A percentile compares a stretch with the other conserved stretches of the same genome.
These are phyloP conservation scores for Scleromitrula shiraiana DNA, from an alignment of 2,329 filamentous ascomycete species.

Conservation along the genomic window DNA sequence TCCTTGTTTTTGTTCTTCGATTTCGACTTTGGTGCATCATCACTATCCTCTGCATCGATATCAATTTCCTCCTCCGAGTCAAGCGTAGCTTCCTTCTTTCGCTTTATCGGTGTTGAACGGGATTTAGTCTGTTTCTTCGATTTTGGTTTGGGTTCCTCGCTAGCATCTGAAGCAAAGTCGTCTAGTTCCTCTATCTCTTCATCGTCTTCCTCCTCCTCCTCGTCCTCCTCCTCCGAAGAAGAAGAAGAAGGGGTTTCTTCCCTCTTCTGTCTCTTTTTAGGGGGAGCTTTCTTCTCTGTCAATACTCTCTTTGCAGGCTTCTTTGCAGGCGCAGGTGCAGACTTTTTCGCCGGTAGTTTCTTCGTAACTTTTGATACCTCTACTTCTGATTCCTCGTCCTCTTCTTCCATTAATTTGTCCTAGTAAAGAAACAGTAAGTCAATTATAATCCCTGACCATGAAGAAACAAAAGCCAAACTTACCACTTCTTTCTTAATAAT, in stretches of 20 bases:
- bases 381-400: constrained; percentile 11
- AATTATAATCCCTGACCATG: background rate
- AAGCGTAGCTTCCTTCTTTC: background rate
- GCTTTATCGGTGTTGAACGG: constrained; percentile 9
- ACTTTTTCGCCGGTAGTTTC: background rate
- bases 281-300: constrained; percentile 34
- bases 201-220: constrained; percentile 12
- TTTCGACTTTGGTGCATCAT: constrained; percentile 10
- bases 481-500: constrained; percentile 50
- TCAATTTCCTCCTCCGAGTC: constrained; percentile 7
- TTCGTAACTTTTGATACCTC: background rate
- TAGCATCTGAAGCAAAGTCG: constrained; percentile 10
- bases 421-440: background rate
- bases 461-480: constrained; percentile 23
- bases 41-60: constrained; percentile 15
- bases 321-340: constrained; percentile 32
- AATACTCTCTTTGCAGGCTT: constrained; percentile 31
- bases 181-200: background rate
- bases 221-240: constrained; percentile 26
- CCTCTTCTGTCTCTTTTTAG: constrained; percentile 28
- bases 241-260: constrained; percentile 17
- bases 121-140: constrained; percentile 13
- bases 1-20: background rate
- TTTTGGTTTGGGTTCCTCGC: constrained; percentile 12
- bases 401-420: constrained; percentile 12